Base-by-base conservation (phyloP, 2,329 filamentous ascomycete species). In the Trichothecium sympodiale region DNA sequence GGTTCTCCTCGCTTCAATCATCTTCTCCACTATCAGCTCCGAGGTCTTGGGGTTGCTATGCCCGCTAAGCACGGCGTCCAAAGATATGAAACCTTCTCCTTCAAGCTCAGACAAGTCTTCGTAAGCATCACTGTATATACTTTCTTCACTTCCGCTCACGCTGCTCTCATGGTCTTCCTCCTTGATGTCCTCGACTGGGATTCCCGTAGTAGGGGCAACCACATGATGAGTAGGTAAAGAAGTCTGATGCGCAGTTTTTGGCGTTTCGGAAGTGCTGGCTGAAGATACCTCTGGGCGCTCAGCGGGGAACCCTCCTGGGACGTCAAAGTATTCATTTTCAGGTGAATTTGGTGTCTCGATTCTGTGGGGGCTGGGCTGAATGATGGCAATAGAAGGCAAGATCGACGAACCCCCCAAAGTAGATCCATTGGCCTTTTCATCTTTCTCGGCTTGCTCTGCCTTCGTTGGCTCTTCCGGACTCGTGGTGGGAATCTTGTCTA, bases 81-180 rank as follows among this genome's bases (percentile, higher is more conserved):
- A 64, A 4, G 81, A 87, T 48, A 76, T 65, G 47, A 85, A 88
- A 0, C 79, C 82, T 32, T 73, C 71, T 3, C 69, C 71, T 28
- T 81, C 77, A 4, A 67, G 49, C 12, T 84, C 77, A 0, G 73
- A 74, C 0, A 81, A 60, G 41, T 86, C 80, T 55, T 88, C 83
- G 36, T 80, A 80, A 1, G 83, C 83, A 55, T 88, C 83, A 43
- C 79, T 85, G 51, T 84, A 88, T 17, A 83, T 68, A 41, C 71
- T 79, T 34, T 60, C 63, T 12, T 60, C 59, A 10, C 20, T 25
- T 25, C 20, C 20, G 10, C 20, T 25, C 37, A 77, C 73, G 3
- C 53, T 52, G 5, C 55, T 60, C n/a, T 70, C 62, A 2, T 62
- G 53, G n/a, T 57, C 57, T 36, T 60, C 55, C 32, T 59, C 55